Percentiles rank a stretch among this genome's conserved stretches.
Evolutionary conservation across 2,329 filamentous ascomycete genomes (phyloP).

Genomic region (Colletotrichum tabaci): DNA sequence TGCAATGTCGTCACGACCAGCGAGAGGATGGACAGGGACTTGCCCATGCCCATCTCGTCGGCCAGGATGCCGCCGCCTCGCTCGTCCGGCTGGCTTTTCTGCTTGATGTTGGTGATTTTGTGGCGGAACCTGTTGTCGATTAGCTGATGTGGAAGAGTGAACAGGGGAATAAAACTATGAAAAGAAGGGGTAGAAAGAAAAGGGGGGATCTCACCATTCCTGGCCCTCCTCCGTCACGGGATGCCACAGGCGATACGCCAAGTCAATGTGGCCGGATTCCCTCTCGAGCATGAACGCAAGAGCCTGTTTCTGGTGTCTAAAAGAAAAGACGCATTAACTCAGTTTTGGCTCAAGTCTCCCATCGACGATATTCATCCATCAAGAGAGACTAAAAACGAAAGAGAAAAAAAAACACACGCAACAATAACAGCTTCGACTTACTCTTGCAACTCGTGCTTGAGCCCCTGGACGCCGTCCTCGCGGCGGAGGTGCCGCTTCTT

Average conservation of each 20-base stretch:
- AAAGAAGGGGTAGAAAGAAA: too few species aligned
- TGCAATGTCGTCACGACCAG: conserved; percentile 60
- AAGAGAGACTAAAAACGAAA: too few species aligned
- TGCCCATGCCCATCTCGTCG: conserved; percentile 75
- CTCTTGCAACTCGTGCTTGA: conserved; percentile 47
- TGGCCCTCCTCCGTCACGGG: conserved; percentile 46
- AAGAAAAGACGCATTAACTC: not conserved
- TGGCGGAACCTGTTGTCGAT: conserved; percentile 52
- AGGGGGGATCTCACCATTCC: conserved; percentile 44
- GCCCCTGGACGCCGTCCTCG: conserved; percentile 43
- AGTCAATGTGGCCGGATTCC: conserved; percentile 53
- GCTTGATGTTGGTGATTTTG: conserved; percentile 56
- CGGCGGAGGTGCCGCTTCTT: conserved; percentile 43
- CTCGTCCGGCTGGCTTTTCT: conserved; percentile 47
- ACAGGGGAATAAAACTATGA: too few species aligned
- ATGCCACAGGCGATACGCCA: conserved; percentile 53
- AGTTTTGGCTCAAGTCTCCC: not conserved
- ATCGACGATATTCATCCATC: not conserved
- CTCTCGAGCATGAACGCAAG: conserved; percentile 56
- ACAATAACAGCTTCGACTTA: conserved; percentile 31
- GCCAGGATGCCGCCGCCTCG: conserved; percentile 66
- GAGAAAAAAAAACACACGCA: too few species aligned
- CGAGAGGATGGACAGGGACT: conserved; percentile 67
- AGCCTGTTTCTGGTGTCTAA: conserved; percentile 56
- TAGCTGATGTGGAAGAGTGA: not conserved